phyloP scores from a whole-genome alignment of 1,284 basidiomycete genomes.

The Apiotrichum akiyoshidainum region DNA sequence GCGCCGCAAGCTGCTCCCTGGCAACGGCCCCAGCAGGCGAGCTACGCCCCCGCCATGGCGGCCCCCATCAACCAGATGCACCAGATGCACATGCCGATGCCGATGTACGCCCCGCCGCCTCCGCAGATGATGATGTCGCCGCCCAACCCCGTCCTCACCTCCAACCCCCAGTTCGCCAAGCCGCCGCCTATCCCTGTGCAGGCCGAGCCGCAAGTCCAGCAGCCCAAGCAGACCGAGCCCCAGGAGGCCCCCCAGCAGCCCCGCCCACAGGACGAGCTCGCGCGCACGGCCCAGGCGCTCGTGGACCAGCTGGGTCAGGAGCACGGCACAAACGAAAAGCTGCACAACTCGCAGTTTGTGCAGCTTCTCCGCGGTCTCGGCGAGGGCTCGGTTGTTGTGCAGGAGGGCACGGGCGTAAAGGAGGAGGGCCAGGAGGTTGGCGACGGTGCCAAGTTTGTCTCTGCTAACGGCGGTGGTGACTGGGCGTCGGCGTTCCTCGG shows the following conservation, averaged over 20 bases:
- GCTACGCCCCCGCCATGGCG: neutral
- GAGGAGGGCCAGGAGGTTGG: slow-evolving; percentile 38
- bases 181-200: slow-evolving; percentile 3
- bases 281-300: slow-evolving; percentile 68
- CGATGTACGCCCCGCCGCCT: slow-evolving; percentile 13
- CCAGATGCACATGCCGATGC: neutral
- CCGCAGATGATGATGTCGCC: slow-evolving; percentile 10
- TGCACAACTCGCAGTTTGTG: slow-evolving; percentile 83
- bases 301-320: slow-evolving; percentile 61
- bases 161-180: slow-evolving; percentile 9
- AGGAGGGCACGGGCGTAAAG: slow-evolving; percentile 52
- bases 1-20: slow-evolving; percentile 19
- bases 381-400: slow-evolving; percentile 76
- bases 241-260: slow-evolving; percentile 1
- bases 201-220: slow-evolving; percentile 8
- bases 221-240: slow-evolving; percentile 4
- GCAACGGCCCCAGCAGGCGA: slow-evolving; percentile 8
- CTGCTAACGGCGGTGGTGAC: slow-evolving; percentile 27
- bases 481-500: slow-evolving; percentile 19
- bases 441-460: slow-evolving; percentile 46
- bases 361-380: slow-evolving; percentile 79
- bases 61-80: neutral
- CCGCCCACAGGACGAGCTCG: slow-evolving; percentile 60
- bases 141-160: slow-evolving; percentile 2
- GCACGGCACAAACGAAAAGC: slow-evolving; percentile 67